A percentile compares a stretch with the other conserved stretches of the same genome.
phyloP scores from a whole-genome alignment of 495 filamentous ascomycete genomes.

The Hypoxylon lenormandii region DNA sequence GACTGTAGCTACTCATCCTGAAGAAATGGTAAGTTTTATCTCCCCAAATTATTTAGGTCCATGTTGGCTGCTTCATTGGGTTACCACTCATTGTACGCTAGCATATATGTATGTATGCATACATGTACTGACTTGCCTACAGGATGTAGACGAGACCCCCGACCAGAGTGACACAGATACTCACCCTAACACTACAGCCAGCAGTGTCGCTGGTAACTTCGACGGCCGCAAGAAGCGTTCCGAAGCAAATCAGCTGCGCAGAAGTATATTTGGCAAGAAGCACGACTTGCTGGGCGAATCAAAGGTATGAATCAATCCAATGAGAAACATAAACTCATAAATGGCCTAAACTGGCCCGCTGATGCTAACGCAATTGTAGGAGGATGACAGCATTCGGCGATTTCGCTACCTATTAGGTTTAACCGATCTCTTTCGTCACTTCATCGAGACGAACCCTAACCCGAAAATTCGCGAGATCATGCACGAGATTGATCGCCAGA shows the following conservation, averaged over 20 bases:
- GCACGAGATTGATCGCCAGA: constrained; percentile 90
- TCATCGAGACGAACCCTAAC: constrained; percentile 96
- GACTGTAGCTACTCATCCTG: constrained; percentile 48
- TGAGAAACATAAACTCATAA: constrained; percentile 11
- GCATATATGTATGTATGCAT: constrained; percentile 3
- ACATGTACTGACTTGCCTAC: constrained; percentile 38
- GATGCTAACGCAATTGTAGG: constrained; percentile 64
- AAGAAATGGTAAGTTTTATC: constrained; percentile 62
- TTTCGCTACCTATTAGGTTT: constrained; percentile 96
- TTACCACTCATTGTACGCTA: constrained; percentile 9
- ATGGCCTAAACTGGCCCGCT: constrained; percentile 21
- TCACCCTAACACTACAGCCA: constrained; percentile 89
- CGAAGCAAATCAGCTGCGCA: constrained; percentile 85
- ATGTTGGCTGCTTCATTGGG: constrained; percentile 7
- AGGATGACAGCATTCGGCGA: constrained; percentile 93
- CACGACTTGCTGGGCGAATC: constrained; percentile 88
- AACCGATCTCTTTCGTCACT: constrained; percentile 98
- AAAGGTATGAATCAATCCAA: constrained; percentile 70
- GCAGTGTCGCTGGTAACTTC: constrained; percentile 82
- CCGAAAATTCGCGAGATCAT: constrained; percentile 91
- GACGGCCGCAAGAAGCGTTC: constrained; percentile 88
- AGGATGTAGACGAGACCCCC: constrained; percentile 82
- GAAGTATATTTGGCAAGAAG: constrained; percentile 93
- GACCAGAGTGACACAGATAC: constrained; percentile 93
- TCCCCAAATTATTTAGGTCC: neutral